phyloP scores from a whole-genome alignment of 2,329 filamentous ascomycete species.

The Colletotrichum sp. region DNA sequence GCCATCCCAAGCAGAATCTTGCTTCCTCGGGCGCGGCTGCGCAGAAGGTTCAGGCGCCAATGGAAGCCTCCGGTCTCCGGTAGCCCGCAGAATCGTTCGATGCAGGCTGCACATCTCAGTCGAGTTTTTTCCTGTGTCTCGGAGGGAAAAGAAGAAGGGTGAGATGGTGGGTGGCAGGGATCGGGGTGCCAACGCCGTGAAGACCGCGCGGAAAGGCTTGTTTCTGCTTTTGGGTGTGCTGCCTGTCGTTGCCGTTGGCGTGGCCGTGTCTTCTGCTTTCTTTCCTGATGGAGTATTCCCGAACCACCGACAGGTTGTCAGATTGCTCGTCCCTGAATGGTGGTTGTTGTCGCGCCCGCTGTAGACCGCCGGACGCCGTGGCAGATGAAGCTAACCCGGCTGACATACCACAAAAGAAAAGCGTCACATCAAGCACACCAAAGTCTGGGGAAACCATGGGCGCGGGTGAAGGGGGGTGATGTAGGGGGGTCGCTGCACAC shows the following conservation, averaged over 20 bases:
- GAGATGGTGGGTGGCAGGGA: not conserved
- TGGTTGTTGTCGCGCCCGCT: not conserved
- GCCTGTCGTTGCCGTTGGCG: not conserved
- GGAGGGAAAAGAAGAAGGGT: not conserved
- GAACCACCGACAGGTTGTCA: not conserved
- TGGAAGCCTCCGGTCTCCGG: not conserved
- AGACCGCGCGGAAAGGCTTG: not conserved
- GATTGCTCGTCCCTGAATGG: not conserved
- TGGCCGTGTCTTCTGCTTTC: not conserved
- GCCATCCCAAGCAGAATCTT: not conserved
- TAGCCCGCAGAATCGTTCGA: constrained; percentile 19
- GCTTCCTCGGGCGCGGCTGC: not conserved
- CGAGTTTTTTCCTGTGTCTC: constrained; percentile 2
- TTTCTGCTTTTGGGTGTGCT: not conserved
- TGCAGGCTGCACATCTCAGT: constrained; percentile 10
- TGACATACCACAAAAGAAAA: not conserved
- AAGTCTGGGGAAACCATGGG: constrained; percentile 8
- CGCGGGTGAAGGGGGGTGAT: not conserved
- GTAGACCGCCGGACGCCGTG: constrained; percentile 1
- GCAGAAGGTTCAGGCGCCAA: not conserved
- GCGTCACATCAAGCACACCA: not conserved
- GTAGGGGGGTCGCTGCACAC: not conserved
- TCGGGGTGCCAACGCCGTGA: not conserved
- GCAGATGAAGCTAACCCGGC: not conserved
- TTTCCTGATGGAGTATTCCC: not conserved